Percentiles rank a stretch among this genome's conserved stretches.
Evolutionary conservation across 148 eudicot genomes (phyloP).

Genomic region (Rhododendron mucronatum): DNA sequence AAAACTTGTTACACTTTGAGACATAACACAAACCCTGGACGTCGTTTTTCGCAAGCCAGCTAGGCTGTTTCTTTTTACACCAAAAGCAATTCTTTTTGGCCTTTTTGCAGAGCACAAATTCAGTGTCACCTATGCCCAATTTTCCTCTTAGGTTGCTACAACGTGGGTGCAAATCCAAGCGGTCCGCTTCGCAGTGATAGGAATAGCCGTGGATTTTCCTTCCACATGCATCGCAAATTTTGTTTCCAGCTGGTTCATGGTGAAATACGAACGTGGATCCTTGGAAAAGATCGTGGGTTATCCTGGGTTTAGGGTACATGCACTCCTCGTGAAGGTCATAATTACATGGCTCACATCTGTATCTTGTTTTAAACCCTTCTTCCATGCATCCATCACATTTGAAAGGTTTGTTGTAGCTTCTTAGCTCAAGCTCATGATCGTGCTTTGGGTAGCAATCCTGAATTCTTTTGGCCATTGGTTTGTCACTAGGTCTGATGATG

Average conservation of each 20-base stretch:
- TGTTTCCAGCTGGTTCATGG: not conserved
- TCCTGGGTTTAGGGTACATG: not conserved
- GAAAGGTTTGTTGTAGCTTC: constrained; percentile 3
- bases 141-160: not conserved
- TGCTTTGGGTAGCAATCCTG: not conserved
- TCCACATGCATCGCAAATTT: not conserved
- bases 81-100: not conserved
- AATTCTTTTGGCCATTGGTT: not conserved
- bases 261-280: not conserved
- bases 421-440: not conserved
- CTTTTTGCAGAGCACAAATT: not conserved
- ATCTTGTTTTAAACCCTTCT: constrained; percentile 3
- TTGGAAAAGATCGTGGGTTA: not conserved
- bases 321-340: constrained; percentile 14
- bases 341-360: constrained; percentile 8
- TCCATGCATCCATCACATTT: constrained; percentile 15
- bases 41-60: not conserved
- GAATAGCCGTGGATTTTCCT: not conserved
- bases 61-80: constrained; percentile 5
- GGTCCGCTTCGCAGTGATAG: not conserved
- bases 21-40: constrained; percentile 11
- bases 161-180: constrained; percentile 2
- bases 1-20: not conserved
- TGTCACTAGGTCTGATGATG: not conserved
- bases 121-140: not conserved